Percentiles rank a stretch among this genome's conserved stretches.
Conservation (phyloP, 805 yeast genomes). For the Metschnikowia corniflorae region DNA sequence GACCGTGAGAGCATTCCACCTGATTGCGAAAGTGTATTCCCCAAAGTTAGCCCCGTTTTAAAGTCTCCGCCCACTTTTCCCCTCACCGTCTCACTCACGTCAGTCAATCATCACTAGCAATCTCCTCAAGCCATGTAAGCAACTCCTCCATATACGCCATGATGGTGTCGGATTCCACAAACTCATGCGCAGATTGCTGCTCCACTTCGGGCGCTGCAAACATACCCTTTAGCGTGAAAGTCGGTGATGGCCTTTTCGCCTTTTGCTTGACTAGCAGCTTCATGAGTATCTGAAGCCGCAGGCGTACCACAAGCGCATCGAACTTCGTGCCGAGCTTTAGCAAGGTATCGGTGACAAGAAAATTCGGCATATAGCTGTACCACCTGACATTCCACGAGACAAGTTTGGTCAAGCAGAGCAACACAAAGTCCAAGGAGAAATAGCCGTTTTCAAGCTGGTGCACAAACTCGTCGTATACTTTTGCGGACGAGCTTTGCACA, state of each 20-base stretch:
- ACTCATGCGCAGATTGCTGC: slow-evolving; percentile 18
- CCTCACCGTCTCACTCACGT: neutral
- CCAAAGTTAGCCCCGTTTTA: neutral
- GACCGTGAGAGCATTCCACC: no score
- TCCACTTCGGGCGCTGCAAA: slow-evolving; percentile 14
- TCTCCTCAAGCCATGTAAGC: slow-evolving; percentile 28
- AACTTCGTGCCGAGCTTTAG: slow-evolving; percentile 39
- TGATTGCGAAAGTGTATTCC: no score
- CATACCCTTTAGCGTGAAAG: slow-evolving; percentile 15
- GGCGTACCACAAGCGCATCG: slow-evolving; percentile 39
- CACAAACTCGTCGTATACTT: slow-evolving; percentile 21
- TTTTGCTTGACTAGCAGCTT: slow-evolving; percentile 11
- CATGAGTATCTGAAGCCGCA: slow-evolving; percentile 38
- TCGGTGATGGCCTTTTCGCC: slow-evolving; percentile 5
- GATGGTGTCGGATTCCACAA: slow-evolving; percentile 31
- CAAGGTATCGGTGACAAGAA: slow-evolving; percentile 41
- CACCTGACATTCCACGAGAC: slow-evolving; percentile 64
- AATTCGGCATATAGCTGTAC: slow-evolving; percentile 52
- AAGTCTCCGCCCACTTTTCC: neutral
- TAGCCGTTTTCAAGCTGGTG: slow-evolving; percentile 26
- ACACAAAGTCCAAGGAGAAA: slow-evolving; percentile 31
- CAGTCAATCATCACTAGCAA: neutral
- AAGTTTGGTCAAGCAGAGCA: slow-evolving; percentile 41
- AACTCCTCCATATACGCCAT: slow-evolving; percentile 28
- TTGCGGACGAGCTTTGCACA: slow-evolving; percentile 20